phyloP scores from a whole-genome alignment of 2,329 filamentous ascomycete species.

The Fusarium anthophilum region DNA sequence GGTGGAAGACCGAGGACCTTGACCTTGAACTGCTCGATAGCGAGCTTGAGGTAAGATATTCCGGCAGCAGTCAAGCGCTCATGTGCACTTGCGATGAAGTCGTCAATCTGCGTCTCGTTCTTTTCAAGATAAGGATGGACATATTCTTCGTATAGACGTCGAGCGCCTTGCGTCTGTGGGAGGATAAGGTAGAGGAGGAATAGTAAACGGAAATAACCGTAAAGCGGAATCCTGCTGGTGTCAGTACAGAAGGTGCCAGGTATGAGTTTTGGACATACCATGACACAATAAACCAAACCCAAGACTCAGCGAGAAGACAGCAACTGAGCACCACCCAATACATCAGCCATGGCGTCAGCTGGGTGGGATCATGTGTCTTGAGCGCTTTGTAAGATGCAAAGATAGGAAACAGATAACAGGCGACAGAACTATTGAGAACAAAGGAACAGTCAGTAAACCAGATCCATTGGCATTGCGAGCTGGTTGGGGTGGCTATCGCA shows the following conservation, averaged over 20 bases:
- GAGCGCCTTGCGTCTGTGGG: slow-evolving; percentile 96
- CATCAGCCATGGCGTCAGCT: slow-evolving; percentile 97
- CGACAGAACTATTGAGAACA: slow-evolving; percentile 70
- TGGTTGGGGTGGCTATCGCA: neutral
- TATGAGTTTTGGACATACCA: slow-evolving; percentile 59
- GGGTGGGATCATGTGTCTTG: slow-evolving; percentile 87
- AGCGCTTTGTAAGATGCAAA: slow-evolving; percentile 99
- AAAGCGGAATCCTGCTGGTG: slow-evolving; percentile 80
- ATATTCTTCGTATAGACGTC: slow-evolving; percentile 83
- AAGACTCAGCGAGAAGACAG: slow-evolving; percentile 83
- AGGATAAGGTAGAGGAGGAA: slow-evolving; percentile 94
- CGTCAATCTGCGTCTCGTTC: slow-evolving; percentile 89
- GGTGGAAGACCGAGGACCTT: slow-evolving; percentile 82
- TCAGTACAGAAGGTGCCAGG: neutral
- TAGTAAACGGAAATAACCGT: slow-evolving; percentile 86
- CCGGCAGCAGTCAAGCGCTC: slow-evolving; percentile 81
- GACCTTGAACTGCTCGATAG: slow-evolving; percentile 76
- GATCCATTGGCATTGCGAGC: slow-evolving; percentile 3
- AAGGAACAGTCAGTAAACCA: slow-evolving; percentile 12
- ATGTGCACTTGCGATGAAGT: slow-evolving; percentile 84
- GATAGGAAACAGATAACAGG: slow-evolving; percentile 91
- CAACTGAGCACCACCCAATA: slow-evolving; percentile 96
- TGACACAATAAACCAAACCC: slow-evolving; percentile 84
- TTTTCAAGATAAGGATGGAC: slow-evolving; percentile 88
- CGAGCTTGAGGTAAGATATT: slow-evolving; percentile 76